Conservation (phyloP, 495 filamentous ascomycete species). For the Hypoxylon rickii region DNA sequence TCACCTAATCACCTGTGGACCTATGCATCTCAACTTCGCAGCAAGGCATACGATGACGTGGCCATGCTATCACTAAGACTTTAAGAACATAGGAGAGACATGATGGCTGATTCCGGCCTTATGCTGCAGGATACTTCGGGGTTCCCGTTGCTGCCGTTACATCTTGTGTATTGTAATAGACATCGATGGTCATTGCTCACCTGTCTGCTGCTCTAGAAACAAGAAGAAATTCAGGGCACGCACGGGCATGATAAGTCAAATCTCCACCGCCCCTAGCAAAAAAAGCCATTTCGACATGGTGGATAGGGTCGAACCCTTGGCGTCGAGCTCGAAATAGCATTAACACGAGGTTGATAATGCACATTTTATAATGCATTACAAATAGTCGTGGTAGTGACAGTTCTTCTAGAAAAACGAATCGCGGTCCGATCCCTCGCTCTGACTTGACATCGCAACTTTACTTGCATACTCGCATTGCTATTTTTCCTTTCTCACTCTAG, state of each 20-base stretch:
- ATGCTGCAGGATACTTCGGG: conserved; percentile 26
- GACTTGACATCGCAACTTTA: conserved; percentile 9
- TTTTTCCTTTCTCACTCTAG: neutral
- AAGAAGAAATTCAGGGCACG: conserved; percentile 12
- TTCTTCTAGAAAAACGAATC: conserved; percentile 28
- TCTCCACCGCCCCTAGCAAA: conserved; percentile 19
- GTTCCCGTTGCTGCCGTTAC: conserved; percentile 39
- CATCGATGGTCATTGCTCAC: conserved; percentile 25
- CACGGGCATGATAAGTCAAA: conserved; percentile 18
- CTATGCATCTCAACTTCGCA: no score
- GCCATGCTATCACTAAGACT: conserved; percentile 14
- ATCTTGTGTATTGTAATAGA: conserved; percentile 33
- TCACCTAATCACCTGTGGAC: no score
- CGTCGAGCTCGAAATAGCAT: conserved; percentile 23
- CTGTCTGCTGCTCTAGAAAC: neutral
- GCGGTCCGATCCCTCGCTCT: conserved; percentile 9
- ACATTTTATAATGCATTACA: conserved; percentile 9
- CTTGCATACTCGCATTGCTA: neutral
- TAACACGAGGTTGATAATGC: conserved; percentile 22
- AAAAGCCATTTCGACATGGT: conserved; percentile 12
- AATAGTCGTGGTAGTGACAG: conserved; percentile 4
- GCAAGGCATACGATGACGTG: conserved; percentile 12
- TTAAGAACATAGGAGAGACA: no score
- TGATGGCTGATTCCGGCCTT: conserved; percentile 15
- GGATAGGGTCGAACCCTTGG: conserved; percentile 18